Evolutionary conservation across 2,329 filamentous ascomycete genomes (phyloP), one percentile per base, ranked within the genome.

Genomic region (Fusarium verrucosum): DNA sequence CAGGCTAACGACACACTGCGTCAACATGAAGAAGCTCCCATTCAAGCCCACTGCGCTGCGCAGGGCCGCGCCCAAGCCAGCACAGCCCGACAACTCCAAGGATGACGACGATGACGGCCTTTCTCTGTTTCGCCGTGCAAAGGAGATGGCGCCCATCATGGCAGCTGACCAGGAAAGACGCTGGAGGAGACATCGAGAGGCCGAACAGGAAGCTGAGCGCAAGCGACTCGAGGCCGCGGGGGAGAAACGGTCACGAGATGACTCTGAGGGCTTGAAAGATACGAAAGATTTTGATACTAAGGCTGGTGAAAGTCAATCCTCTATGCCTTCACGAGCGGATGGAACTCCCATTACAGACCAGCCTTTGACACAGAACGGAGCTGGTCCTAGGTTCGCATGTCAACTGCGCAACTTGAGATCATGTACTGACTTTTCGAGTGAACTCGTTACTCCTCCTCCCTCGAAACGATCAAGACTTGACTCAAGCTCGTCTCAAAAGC

Each of bases 11-110:
- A 42, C 36, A 37, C 13, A 44, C 35, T 41, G 33, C 23, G 45
- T 43, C 43, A 46, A 74, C 65, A 76, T 75, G 62, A 79, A 79
- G 68, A 78, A 76, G 58, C 77, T 84, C 2, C 82, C 82, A 1
- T 84, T 84, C 72, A 84, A 84, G 61, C 80, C 80, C 13, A 83
- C 81, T 3, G 80, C 77, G 19, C 72, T 80, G 62, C 79, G 76
- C 41, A 74, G 72, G 35, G 70, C 71, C 16, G 65, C 62, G 22
- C 71, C 76, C 3, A 73, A 70, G n/a, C 52, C 70, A 16, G 58
- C 65, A 17, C 54, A 58, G 25, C 20, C 52, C 9, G 58, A 65
- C 3, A 52, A 68, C 4, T 52, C 60, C 30, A 60, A 66, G 9
- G 62, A 70, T 1, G 63, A 70, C 11, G 70, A 73, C 10, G 73